Conservation (phyloP, 768 basidiomycete species). For the Ephemerocybe angulata region DNA sequence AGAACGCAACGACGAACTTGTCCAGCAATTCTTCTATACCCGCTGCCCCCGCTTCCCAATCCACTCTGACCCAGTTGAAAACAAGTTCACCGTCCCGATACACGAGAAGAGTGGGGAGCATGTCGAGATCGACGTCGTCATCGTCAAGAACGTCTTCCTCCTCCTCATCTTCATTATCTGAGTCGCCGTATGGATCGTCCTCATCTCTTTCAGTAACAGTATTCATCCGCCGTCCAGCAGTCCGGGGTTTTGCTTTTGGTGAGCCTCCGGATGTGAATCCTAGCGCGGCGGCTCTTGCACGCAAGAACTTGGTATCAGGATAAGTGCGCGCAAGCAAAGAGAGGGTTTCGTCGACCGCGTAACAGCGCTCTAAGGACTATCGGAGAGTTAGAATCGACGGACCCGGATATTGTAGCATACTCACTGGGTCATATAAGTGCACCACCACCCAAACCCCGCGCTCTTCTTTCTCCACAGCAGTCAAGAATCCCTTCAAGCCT, state of each 20-base stretch:
- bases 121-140: conserved; percentile 69
- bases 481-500: conserved; percentile 65
- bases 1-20: conserved; percentile 40
- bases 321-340: conserved; percentile 65
- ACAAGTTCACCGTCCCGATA: conserved; percentile 80
- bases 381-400: conserved; percentile 2
- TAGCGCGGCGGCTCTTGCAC: conserved; percentile 69
- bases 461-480: conserved; percentile 71
- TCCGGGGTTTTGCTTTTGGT: conserved; percentile 18
- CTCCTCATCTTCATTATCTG: conserved; percentile 37
- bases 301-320: conserved; percentile 76
- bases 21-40: conserved; percentile 66
- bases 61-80: conserved; percentile 85
- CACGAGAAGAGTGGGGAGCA: conserved; percentile 75
- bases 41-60: conserved; percentile 75
- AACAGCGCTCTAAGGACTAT: conserved; percentile 76
- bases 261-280: conserved; percentile 52
- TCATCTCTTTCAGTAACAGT: conserved; percentile 32
- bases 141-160: conserved; percentile 48
- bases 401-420: conserved; percentile 21
- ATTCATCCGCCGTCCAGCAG: conserved; percentile 16
- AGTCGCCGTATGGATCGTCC: conserved; percentile 48
- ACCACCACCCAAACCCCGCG: conserved; percentile 76
- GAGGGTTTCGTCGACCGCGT: conserved; percentile 63
- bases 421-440: conserved; percentile 78